Percentiles rank a stretch among this genome's conserved stretches.
Evolutionary conservation across 192 early-diverging fungal genomes (phyloP).

Genomic region (Lunasporangiospora selenospora): DNA sequence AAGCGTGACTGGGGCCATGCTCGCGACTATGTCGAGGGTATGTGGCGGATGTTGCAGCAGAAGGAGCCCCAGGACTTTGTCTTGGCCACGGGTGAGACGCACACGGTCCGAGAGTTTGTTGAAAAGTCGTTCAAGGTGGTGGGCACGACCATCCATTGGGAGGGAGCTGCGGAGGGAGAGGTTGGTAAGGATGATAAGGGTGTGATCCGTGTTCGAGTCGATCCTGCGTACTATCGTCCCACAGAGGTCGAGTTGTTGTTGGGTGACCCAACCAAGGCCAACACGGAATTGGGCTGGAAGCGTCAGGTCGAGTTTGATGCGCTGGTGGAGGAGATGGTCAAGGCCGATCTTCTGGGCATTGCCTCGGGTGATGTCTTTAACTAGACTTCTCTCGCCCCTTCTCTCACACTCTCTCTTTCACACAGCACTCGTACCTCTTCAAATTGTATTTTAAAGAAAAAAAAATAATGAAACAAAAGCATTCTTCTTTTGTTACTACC

Average conservation of each 20-base stretch:
- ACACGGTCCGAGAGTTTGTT: constrained; percentile 72
- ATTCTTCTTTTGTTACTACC: neutral
- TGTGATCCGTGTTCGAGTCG: constrained; percentile 61
- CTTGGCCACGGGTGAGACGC: constrained; percentile 76
- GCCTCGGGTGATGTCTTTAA: neutral
- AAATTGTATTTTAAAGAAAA: neutral
- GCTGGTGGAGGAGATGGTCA: constrained; percentile 66
- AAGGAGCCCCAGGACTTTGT: constrained; percentile 72
- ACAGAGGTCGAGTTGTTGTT: constrained; percentile 75
- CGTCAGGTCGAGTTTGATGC: constrained; percentile 72
- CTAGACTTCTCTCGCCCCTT: neutral
- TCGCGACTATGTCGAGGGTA: constrained; percentile 73
- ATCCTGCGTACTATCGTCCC: constrained; percentile 76
- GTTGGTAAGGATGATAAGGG: constrained; percentile 61
- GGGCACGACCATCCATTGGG: constrained; percentile 64
- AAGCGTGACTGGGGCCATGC: constrained; percentile 84
- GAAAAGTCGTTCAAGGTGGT: constrained; percentile 72
- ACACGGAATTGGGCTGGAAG: constrained; percentile 66
- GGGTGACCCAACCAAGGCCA: constrained; percentile 72
- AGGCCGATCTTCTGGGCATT: constrained; percentile 58
- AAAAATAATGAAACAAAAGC: neutral
- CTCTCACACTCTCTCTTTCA: constrained; percentile 3
- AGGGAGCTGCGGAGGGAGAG: constrained; percentile 64
- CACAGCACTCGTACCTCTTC: neutral
- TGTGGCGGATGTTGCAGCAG: constrained; percentile 83